Evolutionary conservation across 768 basidiomycete species (phyloP).

Genomic region (Panellus pusillus): DNA sequence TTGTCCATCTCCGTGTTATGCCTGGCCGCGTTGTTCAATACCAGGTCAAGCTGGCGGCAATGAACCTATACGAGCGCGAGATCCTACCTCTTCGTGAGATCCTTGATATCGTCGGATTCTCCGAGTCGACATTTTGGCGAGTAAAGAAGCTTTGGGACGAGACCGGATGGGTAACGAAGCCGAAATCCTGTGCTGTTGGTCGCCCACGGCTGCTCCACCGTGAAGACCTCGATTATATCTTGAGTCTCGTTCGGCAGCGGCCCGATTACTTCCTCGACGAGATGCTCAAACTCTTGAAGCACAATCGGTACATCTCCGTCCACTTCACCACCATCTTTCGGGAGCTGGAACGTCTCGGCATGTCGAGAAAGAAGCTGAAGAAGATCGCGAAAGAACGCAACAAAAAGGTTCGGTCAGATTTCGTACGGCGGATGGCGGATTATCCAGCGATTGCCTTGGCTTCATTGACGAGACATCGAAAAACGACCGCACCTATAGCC

Average conservation of each 20-base stretch:
- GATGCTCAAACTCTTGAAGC: conserved; percentile 25
- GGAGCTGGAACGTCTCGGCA: conserved; percentile 27
- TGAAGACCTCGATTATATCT: conserved; percentile 27
- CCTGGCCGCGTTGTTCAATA: not conserved
- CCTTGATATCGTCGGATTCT: conserved; percentile 3
- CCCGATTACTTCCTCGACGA: conserved; percentile 38
- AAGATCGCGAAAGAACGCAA: conserved; percentile 34
- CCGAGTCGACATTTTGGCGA: not conserved
- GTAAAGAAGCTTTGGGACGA: not conserved
- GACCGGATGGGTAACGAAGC: not conserved
- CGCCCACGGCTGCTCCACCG: conserved; percentile 4
- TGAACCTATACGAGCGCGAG: conserved; percentile 3
- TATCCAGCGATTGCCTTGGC: conserved; percentile 33
- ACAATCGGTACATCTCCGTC: conserved; percentile 32
- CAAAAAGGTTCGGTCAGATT: conserved; percentile 26
- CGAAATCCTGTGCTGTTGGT: not conserved
- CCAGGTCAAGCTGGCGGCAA: conserved; percentile 2
- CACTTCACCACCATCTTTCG: conserved; percentile 34
- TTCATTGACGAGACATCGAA: conserved; percentile 38
- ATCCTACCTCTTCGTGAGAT: not conserved
- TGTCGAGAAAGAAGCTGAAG: conserved; percentile 31
- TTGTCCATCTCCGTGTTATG: too few relatives aligned
- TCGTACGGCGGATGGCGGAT: conserved; percentile 26
- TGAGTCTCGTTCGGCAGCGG: conserved; percentile 17
- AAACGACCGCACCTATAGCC: conserved; percentile 26